Base-by-base conservation (phyloP, 148 eudicot genomes). In the Fagopyrum tataricum region DNA sequence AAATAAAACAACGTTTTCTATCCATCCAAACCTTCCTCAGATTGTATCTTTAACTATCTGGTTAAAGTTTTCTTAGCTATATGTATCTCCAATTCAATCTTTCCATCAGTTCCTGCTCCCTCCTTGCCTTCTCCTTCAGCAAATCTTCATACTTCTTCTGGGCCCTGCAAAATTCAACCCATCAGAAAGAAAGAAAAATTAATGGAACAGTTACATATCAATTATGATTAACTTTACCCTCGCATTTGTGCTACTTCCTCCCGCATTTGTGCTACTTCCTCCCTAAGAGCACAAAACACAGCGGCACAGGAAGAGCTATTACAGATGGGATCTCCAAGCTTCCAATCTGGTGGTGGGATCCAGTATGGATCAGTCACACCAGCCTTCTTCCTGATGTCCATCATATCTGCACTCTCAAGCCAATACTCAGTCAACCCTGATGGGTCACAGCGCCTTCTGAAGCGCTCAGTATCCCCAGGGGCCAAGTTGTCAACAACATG, bases 381-480 rank as follows among this genome's bases (percentile, higher is more conserved):
- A 69, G 85, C 86, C 37, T 84, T 81, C 70, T 69, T 85, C 75
- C 91, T 79, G 26, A 86, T 47, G 10, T 79, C 79, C 73, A 71
- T 79, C 47, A 88, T 85, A 53, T 88, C 83, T 53, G 92, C 88
- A 78, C 84, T 79, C 76, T 88, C 92, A 71, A 88, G 53, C 90
- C 90, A 88, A 75, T 84, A 88, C 79, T 86, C 92, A 88, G 84
- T 86, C n/a, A 77, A 77, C 17, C 92, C 90, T n/a, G 84, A 84
- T 5, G 86, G 74, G 69, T 86, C 85, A 74, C 84, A 87, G 62
- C 90, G 73, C 76, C 90, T 72, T 47, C 88, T 72, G 72, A 88
- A 88, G 43, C 92, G 78, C 24, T 84, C 83, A 5, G 39, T 47
- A 10, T 90, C 92, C 26, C 87, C 88, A 4, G 92, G 92, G 5